These are phyloP conservation scores for Fragilariopsis cylindrus DNA, from an alignment of 108 stramenopile genomes.

Conservation along the genomic window DNA sequence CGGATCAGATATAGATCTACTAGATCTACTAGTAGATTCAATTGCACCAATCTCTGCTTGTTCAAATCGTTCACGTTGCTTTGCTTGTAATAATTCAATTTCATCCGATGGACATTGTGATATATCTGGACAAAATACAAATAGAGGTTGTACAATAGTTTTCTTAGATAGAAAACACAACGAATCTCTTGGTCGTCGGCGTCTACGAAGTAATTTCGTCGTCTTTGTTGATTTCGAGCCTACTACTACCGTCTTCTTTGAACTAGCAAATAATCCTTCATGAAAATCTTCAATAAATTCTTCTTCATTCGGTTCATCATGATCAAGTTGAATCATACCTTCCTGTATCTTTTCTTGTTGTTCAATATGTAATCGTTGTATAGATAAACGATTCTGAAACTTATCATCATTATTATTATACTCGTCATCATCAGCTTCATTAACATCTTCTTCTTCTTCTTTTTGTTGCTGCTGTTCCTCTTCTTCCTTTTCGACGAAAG, in stretches of 20 bases:
- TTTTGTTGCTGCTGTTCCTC: no score
- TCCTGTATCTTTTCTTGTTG: neutral
- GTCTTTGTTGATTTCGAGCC: neutral
- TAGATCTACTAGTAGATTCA: no score
- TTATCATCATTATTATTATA: no score
- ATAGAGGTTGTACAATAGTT: neutral
- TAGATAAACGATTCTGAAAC: no score
- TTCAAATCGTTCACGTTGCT: neutral
- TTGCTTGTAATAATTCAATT: neutral
- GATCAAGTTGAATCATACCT: neutral
- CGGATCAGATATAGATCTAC: no score
- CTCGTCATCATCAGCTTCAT: no score
- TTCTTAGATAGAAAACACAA: conserved; percentile 2
- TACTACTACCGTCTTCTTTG: conserved; percentile 3
- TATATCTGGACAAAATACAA: neutral
- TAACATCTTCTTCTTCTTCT: no score
- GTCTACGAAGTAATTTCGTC: neutral
- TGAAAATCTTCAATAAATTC: neutral
- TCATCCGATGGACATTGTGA: neutral
- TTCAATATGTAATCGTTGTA: no score
- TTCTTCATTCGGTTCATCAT: neutral
- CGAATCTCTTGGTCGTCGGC: neutral
- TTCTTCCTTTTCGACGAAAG: no score
- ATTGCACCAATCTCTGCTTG: neutral
- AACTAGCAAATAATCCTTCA: conserved; percentile 1